These are phyloP conservation scores for Solanum etuberosum DNA, from an alignment of 257 asterid genomes.

Conservation along the genomic window DNA sequence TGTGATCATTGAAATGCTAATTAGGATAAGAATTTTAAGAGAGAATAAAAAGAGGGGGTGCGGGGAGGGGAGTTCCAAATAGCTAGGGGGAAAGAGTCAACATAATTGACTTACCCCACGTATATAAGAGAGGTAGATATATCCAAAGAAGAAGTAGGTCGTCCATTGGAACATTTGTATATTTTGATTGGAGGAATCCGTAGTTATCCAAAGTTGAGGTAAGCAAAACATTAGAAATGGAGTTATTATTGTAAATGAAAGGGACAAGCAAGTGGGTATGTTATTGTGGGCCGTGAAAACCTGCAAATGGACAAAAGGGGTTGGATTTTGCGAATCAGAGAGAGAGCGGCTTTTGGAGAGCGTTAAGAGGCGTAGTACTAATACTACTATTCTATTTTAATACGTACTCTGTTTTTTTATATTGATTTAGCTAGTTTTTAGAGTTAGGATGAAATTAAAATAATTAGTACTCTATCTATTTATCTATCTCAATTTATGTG, in stretches of 20 bases:
- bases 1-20: neutral
- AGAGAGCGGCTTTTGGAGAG: constrained; percentile 37
- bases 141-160: neutral
- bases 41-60: neutral
- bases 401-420: too few relatives aligned
- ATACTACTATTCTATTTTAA: neutral
- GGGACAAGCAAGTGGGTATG: neutral
- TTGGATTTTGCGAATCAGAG: constrained; percentile 2
- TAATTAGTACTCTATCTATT: too few relatives aligned
- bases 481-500: too few relatives aligned
- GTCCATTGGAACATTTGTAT: neutral
- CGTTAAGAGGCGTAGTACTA: constrained; percentile 26
- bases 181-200: neutral
- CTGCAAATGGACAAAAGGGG: constrained; percentile 41
- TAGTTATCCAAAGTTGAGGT: constrained; percentile 12
- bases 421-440: too few relatives aligned
- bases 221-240: neutral
- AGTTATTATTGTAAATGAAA: neutral
- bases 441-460: too few relatives aligned
- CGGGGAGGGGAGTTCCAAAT: neutral
- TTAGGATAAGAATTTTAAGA: neutral
- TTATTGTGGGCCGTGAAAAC: constrained; percentile 20
- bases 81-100: neutral
- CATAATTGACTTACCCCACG: neutral
- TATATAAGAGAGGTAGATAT: neutral